Evolutionary conservation across 169 alveolate genomes (phyloP).

Genomic region (Cryptosporidium muris): DNA sequence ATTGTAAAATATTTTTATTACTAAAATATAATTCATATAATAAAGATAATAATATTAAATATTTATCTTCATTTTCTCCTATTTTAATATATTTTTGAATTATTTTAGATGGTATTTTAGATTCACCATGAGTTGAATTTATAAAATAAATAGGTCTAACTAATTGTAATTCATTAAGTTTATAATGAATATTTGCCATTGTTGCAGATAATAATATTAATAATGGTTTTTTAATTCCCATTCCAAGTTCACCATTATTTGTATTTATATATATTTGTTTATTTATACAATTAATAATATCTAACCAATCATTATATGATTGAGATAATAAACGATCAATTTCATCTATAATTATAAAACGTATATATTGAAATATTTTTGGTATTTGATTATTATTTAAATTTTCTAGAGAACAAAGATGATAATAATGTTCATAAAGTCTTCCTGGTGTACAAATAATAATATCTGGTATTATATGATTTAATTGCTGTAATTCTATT

Average conservation of each 20-base stretch:
- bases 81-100: constrained; percentile 34
- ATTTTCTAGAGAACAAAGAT: constrained; percentile 1
- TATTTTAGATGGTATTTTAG: constrained; percentile 57
- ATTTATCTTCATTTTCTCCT: constrained; percentile 17
- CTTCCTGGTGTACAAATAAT: constrained; percentile 65
- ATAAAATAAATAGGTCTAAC: constrained; percentile 51
- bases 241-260: constrained; percentile 29
- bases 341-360: constrained; percentile 75
- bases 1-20: constrained; percentile 1
- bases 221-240: constrained; percentile 20
- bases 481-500: constrained; percentile 28
- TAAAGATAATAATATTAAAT: constrained; percentile 20
- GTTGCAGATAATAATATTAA: constrained; percentile 44
- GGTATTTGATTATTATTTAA: constrained; percentile 63
- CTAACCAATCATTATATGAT: constrained; percentile 41
- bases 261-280: not conserved
- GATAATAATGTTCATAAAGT: constrained; percentile 58
- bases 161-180: constrained; percentile 18
- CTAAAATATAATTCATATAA: constrained; percentile 13
- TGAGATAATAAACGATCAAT: constrained; percentile 73
- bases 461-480: constrained; percentile 28
- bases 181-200: constrained; percentile 30
- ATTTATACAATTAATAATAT: constrained; percentile 32
- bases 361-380: constrained; percentile 61
- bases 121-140: constrained; percentile 51